Conservation (phyloP, 108 stramenopile species). For the Schizochytrium sp. region DNA sequence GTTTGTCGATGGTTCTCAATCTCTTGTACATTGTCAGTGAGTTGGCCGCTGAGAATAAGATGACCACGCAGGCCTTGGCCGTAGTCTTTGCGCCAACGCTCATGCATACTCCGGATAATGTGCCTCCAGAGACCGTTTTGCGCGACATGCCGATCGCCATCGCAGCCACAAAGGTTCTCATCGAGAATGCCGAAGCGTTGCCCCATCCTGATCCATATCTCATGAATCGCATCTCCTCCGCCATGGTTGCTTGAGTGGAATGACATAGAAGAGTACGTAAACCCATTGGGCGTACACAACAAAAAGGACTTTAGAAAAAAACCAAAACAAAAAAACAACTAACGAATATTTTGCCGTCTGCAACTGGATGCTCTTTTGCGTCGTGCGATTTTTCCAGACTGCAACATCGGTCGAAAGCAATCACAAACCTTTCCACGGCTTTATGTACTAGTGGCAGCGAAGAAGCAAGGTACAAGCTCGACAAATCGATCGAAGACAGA, state of each 20-base stretch:
- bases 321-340: too few relatives aligned
- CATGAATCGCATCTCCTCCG: not conserved
- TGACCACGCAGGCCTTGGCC: not conserved
- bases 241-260: not conserved
- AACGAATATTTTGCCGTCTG: not conserved
- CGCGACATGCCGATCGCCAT: conserved; percentile 18
- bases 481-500: too few relatives aligned
- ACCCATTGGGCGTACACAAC: too few relatives aligned
- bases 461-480: too few relatives aligned
- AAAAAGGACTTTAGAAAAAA: too few relatives aligned
- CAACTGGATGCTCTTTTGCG: too few relatives aligned
- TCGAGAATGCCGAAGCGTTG: not conserved
- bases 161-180: conserved; percentile 6
- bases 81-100: conserved; percentile 6
- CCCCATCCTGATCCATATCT: not conserved
- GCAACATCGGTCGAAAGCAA: too few relatives aligned
- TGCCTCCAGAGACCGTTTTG: not conserved
- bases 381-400: too few relatives aligned
- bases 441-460: too few relatives aligned
- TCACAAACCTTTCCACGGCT: too few relatives aligned
- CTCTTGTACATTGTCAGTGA: not conserved
- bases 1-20: not conserved
- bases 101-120: not conserved
- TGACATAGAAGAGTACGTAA: not conserved
- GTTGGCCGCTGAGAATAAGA: not conserved